Evolutionary conservation across 768 basidiomycete genomes (phyloP), one percentile per base, ranked within the genome.

Genomic region (Pisolithus orientalis): DNA sequence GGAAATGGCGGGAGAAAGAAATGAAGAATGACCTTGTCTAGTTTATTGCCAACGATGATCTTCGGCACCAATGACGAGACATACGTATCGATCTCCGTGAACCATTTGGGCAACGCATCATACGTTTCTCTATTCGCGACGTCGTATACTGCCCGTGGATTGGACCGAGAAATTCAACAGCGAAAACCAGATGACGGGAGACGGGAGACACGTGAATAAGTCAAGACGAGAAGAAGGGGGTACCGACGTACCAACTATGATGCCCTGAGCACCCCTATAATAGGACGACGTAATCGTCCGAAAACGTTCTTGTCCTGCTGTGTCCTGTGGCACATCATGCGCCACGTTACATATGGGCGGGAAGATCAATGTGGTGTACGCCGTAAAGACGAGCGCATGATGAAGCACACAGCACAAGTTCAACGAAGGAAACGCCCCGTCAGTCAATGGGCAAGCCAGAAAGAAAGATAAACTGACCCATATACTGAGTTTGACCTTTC

Each of bases 271-370:
- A 2, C 88, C 89, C 28, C 96, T 80, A 64, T 98, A 99, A 62
- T 98, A 99, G 8, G 89, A 91, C 2, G 87, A 87, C 5, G 96
- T 98, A 59, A 99, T 87, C 3, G 94, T 96, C 44, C 93, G 79
- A 65, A 97, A 99, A 5, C 95, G 84, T 70, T 99, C 96, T 68
- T 98, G 95, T 0, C 96, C 95, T 47, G 94, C 92, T 0, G 93
- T 95, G 61, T 96, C 92, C 92, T 94, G 39, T 52, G 24, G 13
- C n/a, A 21, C 29, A 25, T 59, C 4, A 42, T 52, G 24, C 51
- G 42, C 10, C n/a, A 21, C 21, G 47, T 34, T 32, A 7, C 25
- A 21, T 21, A 21, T 21, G 21, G 21, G 17, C 21, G 14, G 24
- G 5, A 44, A 47, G 49, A 24, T 32, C 21, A 21, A n/a, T 34